Evolutionary conservation across 2,329 filamentous ascomycete genomes (phyloP), one percentile per base, ranked within the genome.

Genomic region (Keithomyces neogunnii): DNA sequence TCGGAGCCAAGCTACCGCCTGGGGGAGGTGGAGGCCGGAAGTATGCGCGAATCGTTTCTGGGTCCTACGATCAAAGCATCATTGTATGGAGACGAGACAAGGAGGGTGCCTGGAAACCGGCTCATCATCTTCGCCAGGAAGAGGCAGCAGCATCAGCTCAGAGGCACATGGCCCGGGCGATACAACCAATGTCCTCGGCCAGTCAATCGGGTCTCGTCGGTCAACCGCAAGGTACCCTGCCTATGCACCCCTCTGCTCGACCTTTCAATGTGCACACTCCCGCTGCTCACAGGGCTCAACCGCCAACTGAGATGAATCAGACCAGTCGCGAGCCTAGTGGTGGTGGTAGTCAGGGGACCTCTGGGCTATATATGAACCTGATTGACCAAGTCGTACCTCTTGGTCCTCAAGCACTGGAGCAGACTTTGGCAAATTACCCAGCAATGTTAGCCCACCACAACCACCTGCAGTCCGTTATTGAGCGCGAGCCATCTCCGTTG

Each of bases 11-110:
- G 63, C 76, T 97, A 2, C 92, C 92, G 1, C 91, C 92, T 0
- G 92, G 92, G 10, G 91, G 92, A 29, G 92, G 92, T 39, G 92
- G 92, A 28, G 90, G 92, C 30, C 89, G 89, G 61, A 84, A 79
- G 58, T 96, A 92, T 73, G 89, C 87, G 8, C 85, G 91, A n/a
- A 99, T 99, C 53, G 89, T 99, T 3, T 96, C 91, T 5, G 93
- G 93, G 2, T 96, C 90, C 1, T 99, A 99, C 60, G 93, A 99
- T 59, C 89, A 96, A 70, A 91, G 84, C 9, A 89, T 99, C 59
- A 91, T 96, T 57, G 88, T 99, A 51, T 99, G 93, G 93, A 86
- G 88, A 59, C 85, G 89, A 55, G 87, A 95, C 57, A 81, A 83
- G 57, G 84, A 93, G 57, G 91, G 91, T 2, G 81, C 87, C 30